These are phyloP conservation scores for Suhomyces bribrorum DNA, from an alignment of 1,139 yeast genomes.

Conservation along the genomic window DNA sequence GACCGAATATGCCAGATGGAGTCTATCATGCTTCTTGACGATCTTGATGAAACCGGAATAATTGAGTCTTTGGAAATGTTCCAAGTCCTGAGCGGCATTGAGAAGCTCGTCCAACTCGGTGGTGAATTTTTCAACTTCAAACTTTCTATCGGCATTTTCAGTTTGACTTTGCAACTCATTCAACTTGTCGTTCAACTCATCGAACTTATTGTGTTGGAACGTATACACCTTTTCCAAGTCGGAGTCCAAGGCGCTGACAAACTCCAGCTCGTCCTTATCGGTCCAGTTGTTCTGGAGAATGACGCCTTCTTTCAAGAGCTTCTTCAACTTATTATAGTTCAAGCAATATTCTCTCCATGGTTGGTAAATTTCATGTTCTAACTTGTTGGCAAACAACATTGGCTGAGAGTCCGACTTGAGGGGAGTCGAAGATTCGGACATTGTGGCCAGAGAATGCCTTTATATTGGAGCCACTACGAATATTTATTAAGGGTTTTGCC, in stretches of 20 bases:
- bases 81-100: slow-evolving; percentile 79
- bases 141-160: slow-evolving; percentile 33
- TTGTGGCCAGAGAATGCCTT: not conserved
- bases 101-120: slow-evolving; percentile 70
- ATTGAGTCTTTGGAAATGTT: slow-evolving; percentile 85
- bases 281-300: slow-evolving; percentile 45
- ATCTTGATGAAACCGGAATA: slow-evolving; percentile 94
- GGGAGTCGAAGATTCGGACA: slow-evolving; percentile 2
- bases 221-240: slow-evolving; percentile 92
- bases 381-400: slow-evolving; percentile 86
- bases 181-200: slow-evolving; percentile 65
- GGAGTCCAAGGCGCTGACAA: slow-evolving; percentile 77
- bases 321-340: slow-evolving; percentile 76
- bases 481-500: slow-evolving; percentile 1
- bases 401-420: slow-evolving; percentile 9
- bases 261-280: slow-evolving; percentile 67
- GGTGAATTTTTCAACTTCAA: slow-evolving; percentile 61
- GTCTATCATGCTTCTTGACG: slow-evolving; percentile 92
- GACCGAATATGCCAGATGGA: slow-evolving; percentile 83
- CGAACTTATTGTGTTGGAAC: slow-evolving; percentile 74
- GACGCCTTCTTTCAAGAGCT: slow-evolving; percentile 77
- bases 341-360: slow-evolving; percentile 90
- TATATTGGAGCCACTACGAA: slow-evolving; percentile 4
- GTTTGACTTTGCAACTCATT: slow-evolving; percentile 57
- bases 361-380: slow-evolving; percentile 76